These are phyloP conservation scores for Magnaporthiopsis poae DNA, from an alignment of 2,329 filamentous ascomycete species.

Conservation along the genomic window DNA sequence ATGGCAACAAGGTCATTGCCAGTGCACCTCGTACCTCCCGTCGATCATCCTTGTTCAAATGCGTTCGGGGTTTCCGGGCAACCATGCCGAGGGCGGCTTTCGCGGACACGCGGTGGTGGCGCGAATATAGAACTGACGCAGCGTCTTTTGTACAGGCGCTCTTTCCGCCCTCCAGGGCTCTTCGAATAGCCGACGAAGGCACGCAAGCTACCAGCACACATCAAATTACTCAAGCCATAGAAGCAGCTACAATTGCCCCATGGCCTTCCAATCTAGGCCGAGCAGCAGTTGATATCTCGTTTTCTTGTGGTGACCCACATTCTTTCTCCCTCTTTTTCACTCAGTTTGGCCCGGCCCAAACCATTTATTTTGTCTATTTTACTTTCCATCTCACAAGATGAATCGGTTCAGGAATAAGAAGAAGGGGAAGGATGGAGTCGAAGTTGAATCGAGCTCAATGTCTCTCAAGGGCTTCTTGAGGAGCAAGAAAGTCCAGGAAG, in stretches of 20 bases:
- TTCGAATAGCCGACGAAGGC: background rate
- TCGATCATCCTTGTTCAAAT: too few relatives aligned
- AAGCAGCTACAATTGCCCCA: background rate
- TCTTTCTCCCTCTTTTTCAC: background rate
- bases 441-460: conserved; percentile 43
- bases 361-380: background rate
- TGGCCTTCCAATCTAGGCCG: background rate
- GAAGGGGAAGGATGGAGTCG: conserved; percentile 54
- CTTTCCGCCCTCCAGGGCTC: too few relatives aligned
- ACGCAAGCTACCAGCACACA: background rate
- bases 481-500: conserved; percentile 43
- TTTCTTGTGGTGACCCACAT: background rate
- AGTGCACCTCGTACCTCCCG: too few relatives aligned
- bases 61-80: too few relatives aligned
- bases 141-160: background rate
- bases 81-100: too few relatives aligned
- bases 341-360: background rate
- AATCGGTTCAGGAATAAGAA: conserved; percentile 70
- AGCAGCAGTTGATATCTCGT: background rate
- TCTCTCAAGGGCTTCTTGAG: conserved; percentile 39
- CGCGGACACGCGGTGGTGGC: background rate
- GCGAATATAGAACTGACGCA: background rate
- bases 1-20: background rate
- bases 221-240: background rate
- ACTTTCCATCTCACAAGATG: conserved; percentile 36